phyloP scores from a whole-genome alignment of 2,329 filamentous ascomycete genomes.

The Colletotrichum phormii region DNA sequence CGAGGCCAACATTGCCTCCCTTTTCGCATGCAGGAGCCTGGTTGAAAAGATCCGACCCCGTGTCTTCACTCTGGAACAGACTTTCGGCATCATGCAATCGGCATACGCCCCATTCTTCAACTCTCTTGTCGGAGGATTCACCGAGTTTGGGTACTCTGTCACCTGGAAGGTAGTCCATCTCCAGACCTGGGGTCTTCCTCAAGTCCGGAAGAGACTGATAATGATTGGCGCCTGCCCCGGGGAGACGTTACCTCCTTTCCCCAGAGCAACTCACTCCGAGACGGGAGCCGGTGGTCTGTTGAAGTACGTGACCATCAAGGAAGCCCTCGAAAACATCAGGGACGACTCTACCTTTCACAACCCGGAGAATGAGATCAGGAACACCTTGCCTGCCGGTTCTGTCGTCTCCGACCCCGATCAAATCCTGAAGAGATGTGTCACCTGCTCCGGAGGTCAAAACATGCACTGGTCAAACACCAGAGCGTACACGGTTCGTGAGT shows the following conservation, averaged over 20 bases:
- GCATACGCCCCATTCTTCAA: slow-evolving; percentile 67
- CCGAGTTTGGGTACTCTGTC: slow-evolving; percentile 74
- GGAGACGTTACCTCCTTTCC: slow-evolving; percentile 75
- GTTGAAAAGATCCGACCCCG: slow-evolving; percentile 71
- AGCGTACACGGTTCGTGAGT: slow-evolving; percentile 74
- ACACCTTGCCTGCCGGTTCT: slow-evolving; percentile 50
- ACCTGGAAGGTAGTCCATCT: slow-evolving; percentile 73
- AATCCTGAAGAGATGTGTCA: slow-evolving; percentile 69
- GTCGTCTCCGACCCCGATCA: slow-evolving; percentile 52
- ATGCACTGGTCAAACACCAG: slow-evolving; percentile 75
- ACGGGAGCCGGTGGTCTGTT: slow-evolving; percentile 47
- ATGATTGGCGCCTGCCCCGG: slow-evolving; percentile 74
- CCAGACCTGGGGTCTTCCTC: slow-evolving; percentile 62
- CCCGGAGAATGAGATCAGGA: slow-evolving; percentile 37
- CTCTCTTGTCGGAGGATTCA: slow-evolving; percentile 72
- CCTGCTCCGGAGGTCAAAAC: slow-evolving; percentile 70
- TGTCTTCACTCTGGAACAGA: slow-evolving; percentile 83
- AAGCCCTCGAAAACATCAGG: slow-evolving; percentile 53
- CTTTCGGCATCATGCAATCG: slow-evolving; percentile 70
- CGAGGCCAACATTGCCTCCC: slow-evolving; percentile 73
- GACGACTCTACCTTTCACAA: slow-evolving; percentile 51
- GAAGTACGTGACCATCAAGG: slow-evolving; percentile 57
- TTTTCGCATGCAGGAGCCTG: slow-evolving; percentile 66
- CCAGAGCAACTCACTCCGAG: slow-evolving; percentile 68
- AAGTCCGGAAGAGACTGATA: slow-evolving; percentile 63